Conservation (phyloP, 208 protist genomes). For the Trichomonas tenax region DNA sequence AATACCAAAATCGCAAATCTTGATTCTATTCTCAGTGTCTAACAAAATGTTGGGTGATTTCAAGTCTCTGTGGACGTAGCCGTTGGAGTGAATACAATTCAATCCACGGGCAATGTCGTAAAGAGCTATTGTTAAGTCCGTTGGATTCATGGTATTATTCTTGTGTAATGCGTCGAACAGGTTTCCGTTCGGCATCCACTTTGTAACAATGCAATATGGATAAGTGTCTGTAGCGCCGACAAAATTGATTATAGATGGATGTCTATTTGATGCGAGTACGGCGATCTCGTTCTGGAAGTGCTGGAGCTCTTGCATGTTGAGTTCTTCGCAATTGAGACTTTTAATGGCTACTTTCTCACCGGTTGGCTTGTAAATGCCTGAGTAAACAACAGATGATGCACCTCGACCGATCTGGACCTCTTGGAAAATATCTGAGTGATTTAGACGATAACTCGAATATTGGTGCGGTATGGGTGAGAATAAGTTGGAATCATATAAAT, state of each 20-base stretch:
- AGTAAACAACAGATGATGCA: background rate
- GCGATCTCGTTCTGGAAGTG: background rate
- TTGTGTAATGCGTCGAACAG: background rate
- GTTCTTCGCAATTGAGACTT: background rate
- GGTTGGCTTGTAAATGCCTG: background rate
- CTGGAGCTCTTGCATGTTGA: background rate
- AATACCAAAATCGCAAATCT: background rate
- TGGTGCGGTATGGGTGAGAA: background rate
- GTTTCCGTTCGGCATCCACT: background rate
- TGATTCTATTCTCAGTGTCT: background rate
- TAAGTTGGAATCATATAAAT: background rate
- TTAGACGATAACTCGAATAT: background rate
- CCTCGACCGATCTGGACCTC: background rate
- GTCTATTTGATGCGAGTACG: background rate
- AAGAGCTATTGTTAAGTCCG: background rate
- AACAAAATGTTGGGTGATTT: background rate
- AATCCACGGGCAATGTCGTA: background rate
- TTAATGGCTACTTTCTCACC: background rate
- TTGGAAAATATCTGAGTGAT: background rate
- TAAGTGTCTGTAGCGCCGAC: background rate
- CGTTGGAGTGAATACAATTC: background rate
- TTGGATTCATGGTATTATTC: background rate
- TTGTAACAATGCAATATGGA: constrained; percentile 2
- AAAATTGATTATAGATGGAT: background rate
- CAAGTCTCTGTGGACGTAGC: background rate